These are phyloP conservation scores for Phalaenopsis equestris DNA, from an alignment of 106 monocot genomes.

Conservation along the genomic window DNA sequence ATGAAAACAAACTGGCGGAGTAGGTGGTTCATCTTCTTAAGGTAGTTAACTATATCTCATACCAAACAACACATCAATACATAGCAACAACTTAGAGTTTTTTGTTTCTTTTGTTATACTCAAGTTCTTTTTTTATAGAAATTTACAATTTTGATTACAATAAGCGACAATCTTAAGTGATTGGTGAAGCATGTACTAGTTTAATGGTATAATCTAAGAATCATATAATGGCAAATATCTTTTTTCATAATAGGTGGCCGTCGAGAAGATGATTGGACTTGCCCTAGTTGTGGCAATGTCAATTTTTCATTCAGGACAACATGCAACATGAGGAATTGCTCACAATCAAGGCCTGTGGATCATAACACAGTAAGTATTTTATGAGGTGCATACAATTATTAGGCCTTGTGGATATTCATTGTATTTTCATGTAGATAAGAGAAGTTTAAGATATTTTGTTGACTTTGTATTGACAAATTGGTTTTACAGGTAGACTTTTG, in stretches of 20 bases:
- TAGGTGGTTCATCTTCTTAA: background rate
- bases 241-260: conserved; percentile 45
- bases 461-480: background rate
- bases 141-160: background rate
- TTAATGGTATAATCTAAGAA: background rate
- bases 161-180: background rate
- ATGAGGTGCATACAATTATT: background rate
- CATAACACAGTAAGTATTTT: conserved; percentile 45
- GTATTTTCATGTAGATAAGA: conserved; percentile 1
- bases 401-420: background rate
- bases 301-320: conserved; percentile 95
- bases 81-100: background rate
- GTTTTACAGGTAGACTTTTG: background rate
- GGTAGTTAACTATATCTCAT: background rate
- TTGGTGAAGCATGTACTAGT: background rate
- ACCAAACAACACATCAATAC: background rate
- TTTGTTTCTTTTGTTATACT: background rate
- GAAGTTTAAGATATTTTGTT: background rate
- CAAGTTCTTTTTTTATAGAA: background rate
- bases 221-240: background rate
- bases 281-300: conserved; percentile 86
- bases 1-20: background rate
- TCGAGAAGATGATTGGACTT: conserved; percentile 93
- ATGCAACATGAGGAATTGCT: conserved; percentile 91
- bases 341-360: conserved; percentile 79